A percentile compares a stretch with the other conserved stretches of the same genome.
These are phyloP conservation scores for Lactarius pseudohatsudake DNA, from an alignment of 768 basidiomycete genomes.

Conservation along the genomic window DNA sequence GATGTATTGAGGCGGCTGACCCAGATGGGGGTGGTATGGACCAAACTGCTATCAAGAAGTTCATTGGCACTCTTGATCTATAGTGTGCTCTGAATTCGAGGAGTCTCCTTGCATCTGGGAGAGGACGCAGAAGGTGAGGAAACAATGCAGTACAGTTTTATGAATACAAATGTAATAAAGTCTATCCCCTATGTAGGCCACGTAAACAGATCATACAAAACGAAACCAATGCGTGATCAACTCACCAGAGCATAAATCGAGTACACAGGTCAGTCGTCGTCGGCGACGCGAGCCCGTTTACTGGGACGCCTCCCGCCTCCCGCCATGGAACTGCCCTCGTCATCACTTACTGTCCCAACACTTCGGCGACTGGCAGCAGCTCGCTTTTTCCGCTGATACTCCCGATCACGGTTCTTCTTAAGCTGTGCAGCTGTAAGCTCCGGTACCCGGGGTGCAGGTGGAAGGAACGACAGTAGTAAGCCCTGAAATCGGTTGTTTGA, in stretches of 20 bases:
- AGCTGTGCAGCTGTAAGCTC: slow-evolving; percentile 70
- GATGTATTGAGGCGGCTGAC: slow-evolving; percentile 82
- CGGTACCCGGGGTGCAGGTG: slow-evolving; percentile 66
- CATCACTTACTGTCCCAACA: slow-evolving; percentile 69
- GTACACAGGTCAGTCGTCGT: slow-evolving; percentile 41
- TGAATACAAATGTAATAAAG: slow-evolving; percentile 23
- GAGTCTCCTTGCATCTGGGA: neutral
- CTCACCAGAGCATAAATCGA: slow-evolving; percentile 2
- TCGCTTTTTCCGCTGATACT: slow-evolving; percentile 78
- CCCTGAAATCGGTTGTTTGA: slow-evolving; percentile 66
- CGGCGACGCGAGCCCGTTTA: slow-evolving; percentile 65
- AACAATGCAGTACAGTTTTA: slow-evolving; percentile 13
- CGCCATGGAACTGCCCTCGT: slow-evolving; percentile 54
- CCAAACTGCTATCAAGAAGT: slow-evolving; percentile 49
- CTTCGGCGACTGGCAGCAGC: slow-evolving; percentile 61
- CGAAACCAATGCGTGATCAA: neutral
- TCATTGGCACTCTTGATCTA: slow-evolving; percentile 49
- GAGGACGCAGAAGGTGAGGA: slow-evolving; percentile 6
- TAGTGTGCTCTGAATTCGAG: slow-evolving; percentile 30
- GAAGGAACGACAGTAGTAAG: slow-evolving; percentile 77
- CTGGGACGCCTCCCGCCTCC: slow-evolving; percentile 51
- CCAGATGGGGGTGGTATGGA: slow-evolving; percentile 68
- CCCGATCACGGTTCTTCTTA: slow-evolving; percentile 76
- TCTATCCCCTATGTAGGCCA: neutral
- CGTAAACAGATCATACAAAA: slow-evolving; percentile 3